Conservation (phyloP, 225 moss, liverwort and hornwort species). For the Ulota crispa region DNA sequence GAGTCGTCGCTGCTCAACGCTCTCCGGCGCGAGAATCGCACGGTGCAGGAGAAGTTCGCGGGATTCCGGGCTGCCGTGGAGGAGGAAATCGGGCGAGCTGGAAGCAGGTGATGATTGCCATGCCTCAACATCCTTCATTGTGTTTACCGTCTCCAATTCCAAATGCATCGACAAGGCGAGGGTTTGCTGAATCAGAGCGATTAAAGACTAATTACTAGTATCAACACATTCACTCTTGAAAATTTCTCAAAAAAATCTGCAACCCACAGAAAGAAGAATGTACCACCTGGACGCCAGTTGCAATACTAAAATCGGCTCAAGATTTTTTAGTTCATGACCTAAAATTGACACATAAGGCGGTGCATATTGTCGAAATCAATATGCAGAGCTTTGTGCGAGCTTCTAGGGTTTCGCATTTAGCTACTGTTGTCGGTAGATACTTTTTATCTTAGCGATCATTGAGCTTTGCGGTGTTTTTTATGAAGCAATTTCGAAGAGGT, state of each 20-base stretch:
- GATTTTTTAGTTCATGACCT: not conserved
- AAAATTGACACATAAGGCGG: not conserved
- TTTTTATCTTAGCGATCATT: not conserved
- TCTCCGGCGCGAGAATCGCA: constrained; percentile 47
- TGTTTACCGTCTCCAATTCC: not conserved
- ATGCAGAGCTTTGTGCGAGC: not conserved
- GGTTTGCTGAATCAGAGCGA: not conserved
- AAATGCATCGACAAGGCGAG: not conserved
- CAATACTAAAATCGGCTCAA: no score
- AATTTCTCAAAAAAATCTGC: no score
- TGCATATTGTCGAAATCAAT: not conserved
- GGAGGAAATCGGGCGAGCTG: constrained; percentile 49
- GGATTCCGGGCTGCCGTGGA: constrained; percentile 42
- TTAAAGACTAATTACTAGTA: not conserved
- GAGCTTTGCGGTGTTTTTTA: not conserved
- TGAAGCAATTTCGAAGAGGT: constrained; percentile 1
- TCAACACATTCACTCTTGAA: not conserved
- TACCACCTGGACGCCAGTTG: no score
- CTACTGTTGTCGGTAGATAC: not conserved
- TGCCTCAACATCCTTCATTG: not conserved
- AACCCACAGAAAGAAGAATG: no score
- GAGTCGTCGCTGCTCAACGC: constrained; percentile 49
- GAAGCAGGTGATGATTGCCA: constrained; percentile 40
- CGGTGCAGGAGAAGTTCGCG: constrained; percentile 23
- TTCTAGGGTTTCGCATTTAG: not conserved